Base-by-base conservation (phyloP, 768 basidiomycete species). In the Cyclocybe cylindracea region DNA sequence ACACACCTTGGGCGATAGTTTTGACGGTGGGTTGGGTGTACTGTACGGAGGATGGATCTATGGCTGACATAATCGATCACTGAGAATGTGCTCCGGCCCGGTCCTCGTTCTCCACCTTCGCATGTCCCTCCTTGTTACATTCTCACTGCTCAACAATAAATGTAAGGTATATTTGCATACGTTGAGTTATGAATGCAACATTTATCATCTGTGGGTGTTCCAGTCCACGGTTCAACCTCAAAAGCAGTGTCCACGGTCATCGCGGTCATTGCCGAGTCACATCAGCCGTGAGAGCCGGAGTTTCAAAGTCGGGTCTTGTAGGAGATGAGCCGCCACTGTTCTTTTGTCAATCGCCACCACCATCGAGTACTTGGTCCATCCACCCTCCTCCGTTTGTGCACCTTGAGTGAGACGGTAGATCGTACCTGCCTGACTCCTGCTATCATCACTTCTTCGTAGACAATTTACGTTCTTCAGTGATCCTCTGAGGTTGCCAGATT, bases 361-460 rank as follows among this genome's bases (percentile, higher is more conserved):
- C 69, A 68, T 66, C 70, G 64, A 57, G 57, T 55, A 46, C 59
- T 61, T 57, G 4, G 5, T 55, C 45, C 65, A 63, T 69, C 62
- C 63, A 66, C 65, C 70, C 47, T 68, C 68, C 61, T 66, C 69
- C 60, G 64, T 66, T 63, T 66, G 62, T 61, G 64, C 75, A 74
- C 76, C 66, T 73, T 76, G 76, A 77, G 78, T 80, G 76, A 73
- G 71, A 72, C 72, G 55, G 60, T 69, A 75, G 70, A 71, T 74
- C 77, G 73, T 71, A 64, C 60, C 60, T 62, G 59, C 63, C 49
- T 61, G 52, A 50, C 41, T 47, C 57, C 54, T 52, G 46, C 44
- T 51, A 63, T 61, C 63, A 39, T 50, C 46, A 24, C 38, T 58
- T n/a, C 58, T 43, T 57, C 55, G 53, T 57, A 64, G 54, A 24